Evolutionary conservation across 768 basidiomycete species (phyloP).

Genomic region (Trametes maxima): DNA sequence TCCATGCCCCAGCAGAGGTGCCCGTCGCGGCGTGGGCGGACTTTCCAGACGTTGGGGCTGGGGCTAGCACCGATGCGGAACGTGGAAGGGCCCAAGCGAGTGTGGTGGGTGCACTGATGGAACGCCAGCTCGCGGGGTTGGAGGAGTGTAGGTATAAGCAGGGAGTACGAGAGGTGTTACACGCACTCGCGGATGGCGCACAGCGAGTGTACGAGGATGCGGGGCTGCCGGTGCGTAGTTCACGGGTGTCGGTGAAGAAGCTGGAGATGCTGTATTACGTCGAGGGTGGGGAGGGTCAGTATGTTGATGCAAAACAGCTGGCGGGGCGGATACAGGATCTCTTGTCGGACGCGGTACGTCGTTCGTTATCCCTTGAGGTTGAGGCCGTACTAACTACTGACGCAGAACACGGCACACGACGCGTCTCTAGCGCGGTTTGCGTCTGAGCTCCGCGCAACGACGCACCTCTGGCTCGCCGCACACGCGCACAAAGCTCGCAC

Average conservation of each 20-base stretch:
- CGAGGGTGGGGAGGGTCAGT: slow-evolving; percentile 9
- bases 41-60: neutral
- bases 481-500: slow-evolving; percentile 62
- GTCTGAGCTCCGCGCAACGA: slow-evolving; percentile 53
- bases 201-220: slow-evolving; percentile 50
- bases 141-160: slow-evolving; percentile 61
- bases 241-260: slow-evolving; percentile 55
- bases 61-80: neutral
- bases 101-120: slow-evolving; percentile 58
- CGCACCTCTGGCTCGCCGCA: slow-evolving; percentile 70
- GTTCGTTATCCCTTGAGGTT: neutral
- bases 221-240: slow-evolving; percentile 58
- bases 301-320: slow-evolving; percentile 34
- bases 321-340: slow-evolving; percentile 46
- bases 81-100: neutral
- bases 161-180: slow-evolving; percentile 45
- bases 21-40: slow-evolving; percentile 46
- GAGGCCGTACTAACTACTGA: neutral
- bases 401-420: slow-evolving; percentile 37
- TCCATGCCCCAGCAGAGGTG: slow-evolving; percentile 42
- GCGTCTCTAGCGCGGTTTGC: slow-evolving; percentile 30
- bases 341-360: slow-evolving; percentile 44
- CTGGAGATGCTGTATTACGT: slow-evolving; percentile 55
- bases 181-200: slow-evolving; percentile 49
- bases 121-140: slow-evolving; percentile 60